Evolutionary conservation across 129 eudicot species (phyloP).

Genomic region (Centrapalus pauciflorus): DNA sequence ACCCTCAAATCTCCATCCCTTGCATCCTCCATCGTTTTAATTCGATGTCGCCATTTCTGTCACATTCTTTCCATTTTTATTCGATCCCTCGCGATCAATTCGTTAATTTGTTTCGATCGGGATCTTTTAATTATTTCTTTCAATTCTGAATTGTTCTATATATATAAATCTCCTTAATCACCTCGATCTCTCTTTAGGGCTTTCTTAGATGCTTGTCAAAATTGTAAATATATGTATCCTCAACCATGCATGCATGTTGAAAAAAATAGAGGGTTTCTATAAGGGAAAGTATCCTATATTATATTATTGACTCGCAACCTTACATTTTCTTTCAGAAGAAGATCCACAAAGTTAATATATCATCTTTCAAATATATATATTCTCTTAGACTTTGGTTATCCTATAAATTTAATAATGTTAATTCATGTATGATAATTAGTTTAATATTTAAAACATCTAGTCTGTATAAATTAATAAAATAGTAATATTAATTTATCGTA

Average conservation of each 20-base stretch:
- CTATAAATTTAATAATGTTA: too few relatives aligned
- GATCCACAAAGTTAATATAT: too few relatives aligned
- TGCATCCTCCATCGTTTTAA: constrained; percentile 50
- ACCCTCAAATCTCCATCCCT: constrained; percentile 70
- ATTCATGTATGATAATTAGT: too few relatives aligned
- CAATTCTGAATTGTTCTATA: too few relatives aligned
- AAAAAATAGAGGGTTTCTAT: constrained; percentile 24
- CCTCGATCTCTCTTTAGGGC: constrained; percentile 18
- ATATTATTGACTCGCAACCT: constrained; percentile 9
- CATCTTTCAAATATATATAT: too few relatives aligned
- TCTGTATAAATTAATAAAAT: too few relatives aligned
- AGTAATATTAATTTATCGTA: too few relatives aligned
- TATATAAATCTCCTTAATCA: too few relatives aligned
- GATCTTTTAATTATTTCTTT: neutral
- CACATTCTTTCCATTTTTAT: constrained; percentile 16
- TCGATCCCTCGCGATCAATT: neutral
- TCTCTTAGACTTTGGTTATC: too few relatives aligned
- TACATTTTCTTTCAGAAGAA: neutral
- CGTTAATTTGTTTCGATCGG: neutral
- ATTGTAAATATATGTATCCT: neutral
- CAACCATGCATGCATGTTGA: constrained; percentile 22
- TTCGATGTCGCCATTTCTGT: constrained; percentile 18
- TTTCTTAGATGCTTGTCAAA: constrained; percentile 15
- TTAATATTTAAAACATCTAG: too few relatives aligned
- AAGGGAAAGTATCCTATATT: constrained; percentile 15